Base-by-base conservation (phyloP, 1,139 yeast species). In the Groenewaldozyma sp. region DNA sequence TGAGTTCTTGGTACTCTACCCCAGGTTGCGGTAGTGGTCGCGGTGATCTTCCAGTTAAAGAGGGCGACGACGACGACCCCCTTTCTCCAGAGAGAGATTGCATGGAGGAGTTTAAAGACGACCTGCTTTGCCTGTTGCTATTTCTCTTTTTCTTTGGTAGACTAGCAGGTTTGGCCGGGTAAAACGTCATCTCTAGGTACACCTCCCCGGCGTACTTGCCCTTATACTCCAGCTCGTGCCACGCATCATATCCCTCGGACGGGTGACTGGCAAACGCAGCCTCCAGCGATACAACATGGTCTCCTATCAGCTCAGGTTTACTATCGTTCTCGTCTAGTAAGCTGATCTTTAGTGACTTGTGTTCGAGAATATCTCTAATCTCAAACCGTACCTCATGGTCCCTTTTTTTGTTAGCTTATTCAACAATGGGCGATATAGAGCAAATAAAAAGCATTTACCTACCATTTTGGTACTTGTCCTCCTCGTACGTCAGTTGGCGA, bases 151-250 rank as follows among this genome's bases (percentile, higher is more conserved):
- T 37, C 18, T 36, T 37, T 36, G 24, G 31, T 31, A 36, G 39
- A 32, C 38, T 40, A 41, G 49, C 52, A 19, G 51, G 51, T 4
- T 58, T 58, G 4, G 49, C 35, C 2, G 95, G 93, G 55, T 84
- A 86, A 55, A 84, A 91, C 0, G 97, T 86, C 82, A 91, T 80
- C 55, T 91, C 97, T 40, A 93, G 63, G 59, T 80, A 88, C 1
- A 91, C 75, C 61, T 76, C 83, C 1, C 98, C 98, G 1, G 96
- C 95, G 41, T 82, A 76, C 51, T 77, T 73, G n/a, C 77, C 80
- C 42, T 75, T 76, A 54, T 75, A 74, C 28, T 68, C 65, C 45
- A 91, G 65, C 35, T 76, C 78, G 55, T 81, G 83, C 97, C 97
- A 88, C 28, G 71, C 70, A 57, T 93, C 97, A 53, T 74, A 86